These are phyloP conservation scores for Oryza australiensis DNA, from an alignment of 176 grass and related monocot genomes.

Conservation along the genomic window DNA sequence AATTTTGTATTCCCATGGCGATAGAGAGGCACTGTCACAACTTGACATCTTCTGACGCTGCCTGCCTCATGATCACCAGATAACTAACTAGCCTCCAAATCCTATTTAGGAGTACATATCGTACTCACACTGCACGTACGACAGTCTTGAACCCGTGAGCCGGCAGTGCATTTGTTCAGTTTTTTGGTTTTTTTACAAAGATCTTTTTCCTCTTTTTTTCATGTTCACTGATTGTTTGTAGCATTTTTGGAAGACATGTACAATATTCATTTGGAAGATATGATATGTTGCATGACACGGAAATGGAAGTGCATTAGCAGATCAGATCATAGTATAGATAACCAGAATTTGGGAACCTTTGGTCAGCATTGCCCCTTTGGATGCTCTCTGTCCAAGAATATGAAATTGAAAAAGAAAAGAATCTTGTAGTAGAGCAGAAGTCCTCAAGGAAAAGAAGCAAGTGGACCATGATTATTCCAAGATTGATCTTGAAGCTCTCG, in stretches of 20 bases:
- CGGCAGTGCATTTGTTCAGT: no score
- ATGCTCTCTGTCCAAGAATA: slow-evolving; percentile 10
- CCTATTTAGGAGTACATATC: no score
- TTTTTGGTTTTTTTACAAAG: no score
- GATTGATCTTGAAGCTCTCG: neutral
- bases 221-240: no score
- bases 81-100: no score
- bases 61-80: no score
- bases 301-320: neutral
- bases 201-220: no score
- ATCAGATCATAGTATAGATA: neutral
- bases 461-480: neutral
- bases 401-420: slow-evolving; percentile 7
- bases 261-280: no score
- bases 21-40: neutral
- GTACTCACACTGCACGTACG: no score
- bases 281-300: no score
- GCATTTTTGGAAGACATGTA: no score
- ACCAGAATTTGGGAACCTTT: neutral
- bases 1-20: neutral
- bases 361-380: neutral
- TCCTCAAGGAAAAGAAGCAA: neutral
- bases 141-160: no score
- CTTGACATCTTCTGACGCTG: neutral
- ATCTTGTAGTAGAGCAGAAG: neutral